phyloP scores from a whole-genome alignment of 1,284 basidiomycete genomes.

The Termitomyces sp. region DNA sequence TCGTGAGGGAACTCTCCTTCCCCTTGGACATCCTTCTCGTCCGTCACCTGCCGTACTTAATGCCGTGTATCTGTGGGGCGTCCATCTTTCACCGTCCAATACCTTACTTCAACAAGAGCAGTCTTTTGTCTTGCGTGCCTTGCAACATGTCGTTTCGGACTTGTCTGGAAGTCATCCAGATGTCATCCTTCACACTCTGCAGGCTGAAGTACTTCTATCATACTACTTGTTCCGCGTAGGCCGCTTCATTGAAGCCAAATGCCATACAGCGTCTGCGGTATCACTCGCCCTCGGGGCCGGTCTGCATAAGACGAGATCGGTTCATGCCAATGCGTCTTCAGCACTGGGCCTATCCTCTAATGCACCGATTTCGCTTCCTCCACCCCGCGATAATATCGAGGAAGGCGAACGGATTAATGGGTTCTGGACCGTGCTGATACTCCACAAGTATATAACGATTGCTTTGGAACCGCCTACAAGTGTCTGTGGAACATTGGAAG shows the following conservation, averaged over 20 bases:
- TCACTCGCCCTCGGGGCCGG: constrained; percentile 37
- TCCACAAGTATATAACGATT: constrained; percentile 49
- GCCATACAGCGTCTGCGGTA: constrained; percentile 36
- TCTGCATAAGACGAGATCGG: constrained; percentile 38
- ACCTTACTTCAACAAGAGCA: constrained; percentile 32
- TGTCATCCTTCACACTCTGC: constrained; percentile 47
- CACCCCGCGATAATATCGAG: constrained; percentile 36
- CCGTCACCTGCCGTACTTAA: constrained; percentile 46
- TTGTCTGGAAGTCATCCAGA: constrained; percentile 35
- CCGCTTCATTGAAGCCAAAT: constrained; percentile 41
- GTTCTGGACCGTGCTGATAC: constrained; percentile 51
- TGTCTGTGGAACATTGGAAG: constrained; percentile 40
- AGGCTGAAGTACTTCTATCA: constrained; percentile 52
- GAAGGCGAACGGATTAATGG: constrained; percentile 55
- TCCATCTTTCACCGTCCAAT: constrained; percentile 37
- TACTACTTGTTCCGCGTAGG: constrained; percentile 51
- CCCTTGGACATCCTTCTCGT: constrained; percentile 34
- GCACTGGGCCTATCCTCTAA: constrained; percentile 32
- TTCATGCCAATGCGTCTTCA: constrained; percentile 25
- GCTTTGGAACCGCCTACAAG: constrained; percentile 41
- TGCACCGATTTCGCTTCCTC: constrained; percentile 26
- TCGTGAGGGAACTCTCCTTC: constrained; percentile 31
- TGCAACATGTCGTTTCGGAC: constrained; percentile 38
- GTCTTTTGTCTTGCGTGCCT: constrained; percentile 38
- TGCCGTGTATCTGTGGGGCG: constrained; percentile 47